Conservation (phyloP, 805 yeast genomes). For the Blastobotrys muscicola region DNA sequence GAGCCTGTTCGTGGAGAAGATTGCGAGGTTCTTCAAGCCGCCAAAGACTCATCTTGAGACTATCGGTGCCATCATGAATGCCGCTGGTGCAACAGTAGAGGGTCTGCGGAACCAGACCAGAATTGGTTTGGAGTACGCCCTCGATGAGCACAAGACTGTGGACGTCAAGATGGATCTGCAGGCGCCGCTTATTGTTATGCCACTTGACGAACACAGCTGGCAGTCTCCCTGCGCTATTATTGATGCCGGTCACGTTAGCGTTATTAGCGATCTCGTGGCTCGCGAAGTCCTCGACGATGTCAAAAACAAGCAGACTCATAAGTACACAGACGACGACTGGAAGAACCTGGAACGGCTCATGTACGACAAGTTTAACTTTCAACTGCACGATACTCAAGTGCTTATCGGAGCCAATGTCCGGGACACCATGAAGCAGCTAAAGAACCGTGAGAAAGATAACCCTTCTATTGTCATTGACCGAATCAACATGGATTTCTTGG, state of each 20-base stretch:
- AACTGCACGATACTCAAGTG: constrained; percentile 77
- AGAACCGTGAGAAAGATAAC: constrained; percentile 30
- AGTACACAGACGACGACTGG: constrained; percentile 64
- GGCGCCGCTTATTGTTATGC: constrained; percentile 84
- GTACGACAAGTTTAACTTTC: constrained; percentile 80
- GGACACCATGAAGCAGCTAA: constrained; percentile 66
- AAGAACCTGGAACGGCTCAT: constrained; percentile 61
- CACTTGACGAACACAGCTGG: constrained; percentile 70
- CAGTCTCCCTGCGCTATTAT: constrained; percentile 81
- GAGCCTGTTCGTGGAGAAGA: constrained; percentile 68
- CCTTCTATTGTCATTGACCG: constrained; percentile 64
- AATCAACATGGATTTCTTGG: constrained; percentile 57
- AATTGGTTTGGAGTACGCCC: constrained; percentile 83
- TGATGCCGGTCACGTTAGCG: constrained; percentile 92
- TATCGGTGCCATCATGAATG: constrained; percentile 80
- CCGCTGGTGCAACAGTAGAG: constrained; percentile 91
- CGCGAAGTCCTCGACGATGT: constrained; percentile 58
- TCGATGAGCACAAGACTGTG: constrained; percentile 89
- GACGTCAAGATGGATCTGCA: constrained; percentile 81
- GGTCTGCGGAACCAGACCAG: constrained; percentile 85
- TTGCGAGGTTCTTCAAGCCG: constrained; percentile 71
- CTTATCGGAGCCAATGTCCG: constrained; percentile 76
- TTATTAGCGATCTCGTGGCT: constrained; percentile 71
- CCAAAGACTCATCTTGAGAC: constrained; percentile 82
- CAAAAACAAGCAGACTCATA: constrained; percentile 44